Evolutionary conservation across 345 rosid genomes (phyloP).

Genomic region (Turnera subulata): DNA sequence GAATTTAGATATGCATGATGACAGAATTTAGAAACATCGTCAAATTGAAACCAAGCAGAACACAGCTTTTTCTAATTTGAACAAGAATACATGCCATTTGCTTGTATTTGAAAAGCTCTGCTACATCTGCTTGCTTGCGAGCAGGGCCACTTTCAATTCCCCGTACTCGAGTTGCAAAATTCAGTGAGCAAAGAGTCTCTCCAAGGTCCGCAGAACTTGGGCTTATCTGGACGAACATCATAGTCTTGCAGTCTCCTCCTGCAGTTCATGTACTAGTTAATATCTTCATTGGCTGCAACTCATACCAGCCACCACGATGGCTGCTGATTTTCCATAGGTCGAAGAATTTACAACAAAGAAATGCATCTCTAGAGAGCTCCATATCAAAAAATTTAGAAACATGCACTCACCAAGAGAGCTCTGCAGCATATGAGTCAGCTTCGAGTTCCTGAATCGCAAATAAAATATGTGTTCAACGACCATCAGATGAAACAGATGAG

Average conservation of each 20-base stretch:
- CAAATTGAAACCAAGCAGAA: background rate
- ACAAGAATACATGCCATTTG: conserved; percentile 61
- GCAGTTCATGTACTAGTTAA: conserved; percentile 25
- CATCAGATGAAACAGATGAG: background rate
- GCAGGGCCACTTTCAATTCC: conserved; percentile 95
- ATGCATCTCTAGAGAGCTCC: background rate
- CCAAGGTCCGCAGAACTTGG: conserved; percentile 76
- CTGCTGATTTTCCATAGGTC: background rate
- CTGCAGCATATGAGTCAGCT: conserved; percentile 96
- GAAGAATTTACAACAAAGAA: background rate
- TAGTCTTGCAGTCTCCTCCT: conserved; percentile 95
- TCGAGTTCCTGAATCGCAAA: conserved; percentile 68
- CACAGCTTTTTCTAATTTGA: background rate
- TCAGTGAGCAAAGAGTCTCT: conserved; percentile 89
- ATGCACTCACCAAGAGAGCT: conserved; percentile 77
- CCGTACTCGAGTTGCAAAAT: conserved; percentile 81
- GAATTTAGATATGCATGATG: background rate
- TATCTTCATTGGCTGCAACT: background rate
- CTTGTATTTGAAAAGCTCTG: conserved; percentile 72
- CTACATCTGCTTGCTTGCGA: conserved; percentile 63
- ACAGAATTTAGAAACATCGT: background rate
- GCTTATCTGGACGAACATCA: conserved; percentile 96
- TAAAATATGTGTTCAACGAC: background rate
- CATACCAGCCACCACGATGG: too few species aligned
- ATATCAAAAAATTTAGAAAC: background rate